Conservation (phyloP, 2,329 filamentous ascomycete genomes). For the Neonectria sp. region DNA sequence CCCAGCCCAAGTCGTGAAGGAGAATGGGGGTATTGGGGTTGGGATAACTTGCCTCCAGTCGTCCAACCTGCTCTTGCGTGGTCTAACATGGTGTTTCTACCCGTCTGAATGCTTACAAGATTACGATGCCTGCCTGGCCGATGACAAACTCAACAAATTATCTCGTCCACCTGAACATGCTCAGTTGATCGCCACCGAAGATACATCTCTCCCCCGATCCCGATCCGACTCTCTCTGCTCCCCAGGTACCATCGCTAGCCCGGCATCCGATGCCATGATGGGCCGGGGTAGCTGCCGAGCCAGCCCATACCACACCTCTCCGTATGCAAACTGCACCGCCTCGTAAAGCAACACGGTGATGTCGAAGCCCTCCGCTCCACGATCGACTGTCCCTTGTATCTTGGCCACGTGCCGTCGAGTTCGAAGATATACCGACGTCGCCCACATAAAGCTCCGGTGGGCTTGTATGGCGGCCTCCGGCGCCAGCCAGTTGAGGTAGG, state of each 20-base stretch:
- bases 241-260: slow-evolving; percentile 18
- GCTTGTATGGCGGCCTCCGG: slow-evolving; percentile 42
- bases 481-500: slow-evolving; percentile 54
- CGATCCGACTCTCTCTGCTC: slow-evolving; percentile 1
- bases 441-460: slow-evolving; percentile 50
- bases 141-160: background rate
- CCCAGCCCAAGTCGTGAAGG: background rate
- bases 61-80: background rate
- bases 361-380: slow-evolving; percentile 42
- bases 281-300: slow-evolving; percentile 51
- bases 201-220: background rate
- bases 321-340: slow-evolving; percentile 49
- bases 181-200: background rate
- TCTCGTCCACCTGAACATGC: background rate
- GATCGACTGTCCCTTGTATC: slow-evolving; percentile 23
- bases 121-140: background rate
- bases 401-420: slow-evolving; percentile 45
- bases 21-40: background rate
- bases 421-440: slow-evolving; percentile 47
- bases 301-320: slow-evolving; percentile 47
- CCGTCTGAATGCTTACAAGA: background rate
- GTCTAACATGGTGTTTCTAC: background rate
- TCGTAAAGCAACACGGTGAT: slow-evolving; percentile 48
- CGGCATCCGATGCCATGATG: slow-evolving; percentile 44
- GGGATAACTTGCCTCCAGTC: background rate